Evolutionary conservation across 2,329 filamentous ascomycete species (phyloP).

Genomic region (Pseudonectria buxi): DNA sequence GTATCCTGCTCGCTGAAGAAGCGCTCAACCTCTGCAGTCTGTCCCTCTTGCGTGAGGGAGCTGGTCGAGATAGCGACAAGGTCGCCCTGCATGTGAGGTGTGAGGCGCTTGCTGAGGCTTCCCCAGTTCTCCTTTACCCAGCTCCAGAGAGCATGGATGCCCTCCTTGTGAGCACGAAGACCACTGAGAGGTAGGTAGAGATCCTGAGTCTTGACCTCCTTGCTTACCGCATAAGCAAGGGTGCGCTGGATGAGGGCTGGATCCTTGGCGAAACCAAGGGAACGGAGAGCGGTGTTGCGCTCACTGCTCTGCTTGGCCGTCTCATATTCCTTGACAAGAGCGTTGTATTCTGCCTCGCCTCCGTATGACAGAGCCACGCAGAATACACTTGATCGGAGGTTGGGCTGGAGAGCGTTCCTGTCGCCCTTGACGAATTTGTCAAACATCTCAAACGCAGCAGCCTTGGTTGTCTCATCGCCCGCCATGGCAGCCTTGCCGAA

Average conservation of each 20-base stretch:
- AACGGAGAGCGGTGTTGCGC: conserved; percentile 83
- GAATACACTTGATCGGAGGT: conserved; percentile 82
- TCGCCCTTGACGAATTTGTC: conserved; percentile 76
- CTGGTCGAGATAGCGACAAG: conserved; percentile 78
- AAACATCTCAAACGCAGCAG: conserved; percentile 86
- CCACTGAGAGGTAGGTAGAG: conserved; percentile 82
- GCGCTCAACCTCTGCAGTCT: conserved; percentile 65
- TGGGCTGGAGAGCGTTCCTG: conserved; percentile 77
- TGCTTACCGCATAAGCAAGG: conserved; percentile 65
- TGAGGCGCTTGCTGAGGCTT: conserved; percentile 70
- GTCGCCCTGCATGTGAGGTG: conserved; percentile 76
- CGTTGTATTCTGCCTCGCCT: conserved; percentile 48
- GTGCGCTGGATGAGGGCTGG: conserved; percentile 77
- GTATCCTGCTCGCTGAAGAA: conserved; percentile 82
- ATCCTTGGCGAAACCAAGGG: conserved; percentile 70
- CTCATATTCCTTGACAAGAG: conserved; percentile 22
- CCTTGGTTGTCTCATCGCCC: conserved; percentile 71
- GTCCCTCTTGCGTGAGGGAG: conserved; percentile 70
- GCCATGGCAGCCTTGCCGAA: conserved; percentile 77
- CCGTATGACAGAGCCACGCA: conserved; percentile 78
- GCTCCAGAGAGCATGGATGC: conserved; percentile 71
- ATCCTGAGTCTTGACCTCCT: conserved; percentile 88
- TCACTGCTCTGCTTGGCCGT: conserved; percentile 66
- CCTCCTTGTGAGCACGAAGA: conserved; percentile 68
- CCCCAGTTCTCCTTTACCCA: conserved; percentile 91